Percentiles rank a stretch among this genome's conserved stretches.
phyloP scores from a whole-genome alignment of 108 stramenopile species.

The Mediolabrus comicus region DNA sequence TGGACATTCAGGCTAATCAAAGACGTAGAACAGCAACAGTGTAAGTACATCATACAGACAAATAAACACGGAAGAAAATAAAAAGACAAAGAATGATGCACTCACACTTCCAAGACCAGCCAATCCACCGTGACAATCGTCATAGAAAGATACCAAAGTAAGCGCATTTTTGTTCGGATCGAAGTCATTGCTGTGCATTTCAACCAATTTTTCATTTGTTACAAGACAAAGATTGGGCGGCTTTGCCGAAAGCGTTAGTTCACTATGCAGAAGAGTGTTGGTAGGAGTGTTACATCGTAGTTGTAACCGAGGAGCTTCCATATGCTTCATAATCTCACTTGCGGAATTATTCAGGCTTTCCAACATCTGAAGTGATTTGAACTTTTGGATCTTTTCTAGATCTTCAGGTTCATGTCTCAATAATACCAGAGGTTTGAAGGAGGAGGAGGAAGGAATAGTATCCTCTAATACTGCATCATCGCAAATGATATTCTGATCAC shows the following conservation, averaged over 20 bases:
- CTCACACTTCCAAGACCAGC: not conserved
- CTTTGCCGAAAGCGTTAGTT: not conserved
- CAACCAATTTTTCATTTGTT: not conserved
- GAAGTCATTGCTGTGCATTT: not conserved
- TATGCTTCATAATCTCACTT: not conserved
- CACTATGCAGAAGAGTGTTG: not conserved
- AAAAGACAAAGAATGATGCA: too few relatives aligned
- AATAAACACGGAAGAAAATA: not conserved
- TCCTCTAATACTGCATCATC: not conserved
- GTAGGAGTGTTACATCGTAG: too few relatives aligned
- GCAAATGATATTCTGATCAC: not conserved
- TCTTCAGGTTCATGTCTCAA: constrained; percentile 24
- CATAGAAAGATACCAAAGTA: not conserved
- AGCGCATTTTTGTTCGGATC: not conserved
- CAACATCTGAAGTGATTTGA: constrained; percentile 1
- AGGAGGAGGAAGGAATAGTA: not conserved
- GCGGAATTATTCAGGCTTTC: constrained; percentile 1
- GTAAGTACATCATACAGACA: not conserved
- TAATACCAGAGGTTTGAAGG: not conserved
- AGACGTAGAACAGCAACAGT: not conserved
- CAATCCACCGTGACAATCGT: not conserved
- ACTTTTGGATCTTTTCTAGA: constrained; percentile 1
- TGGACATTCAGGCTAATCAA: not conserved
- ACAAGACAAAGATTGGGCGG: not conserved
- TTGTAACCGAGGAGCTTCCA: constrained; percentile 9